These are phyloP conservation scores for Hyaloscypha variabilis DNA, from an alignment of 495 filamentous ascomycete genomes.

Conservation along the genomic window DNA sequence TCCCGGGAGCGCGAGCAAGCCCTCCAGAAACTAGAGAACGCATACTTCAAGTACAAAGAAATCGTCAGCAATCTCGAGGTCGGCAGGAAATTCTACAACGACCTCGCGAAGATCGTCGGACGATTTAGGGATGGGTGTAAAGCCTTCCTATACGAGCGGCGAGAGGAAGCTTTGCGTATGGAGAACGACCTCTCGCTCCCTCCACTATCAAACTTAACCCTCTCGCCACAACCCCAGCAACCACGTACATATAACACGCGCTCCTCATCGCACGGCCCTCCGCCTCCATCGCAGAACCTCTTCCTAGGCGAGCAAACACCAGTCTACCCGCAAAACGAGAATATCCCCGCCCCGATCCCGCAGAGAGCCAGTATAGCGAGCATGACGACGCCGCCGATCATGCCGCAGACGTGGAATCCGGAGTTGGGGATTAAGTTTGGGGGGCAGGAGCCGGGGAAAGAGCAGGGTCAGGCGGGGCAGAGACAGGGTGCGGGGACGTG, in stretches of 20 bases:
- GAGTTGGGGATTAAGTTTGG: conserved; percentile 80
- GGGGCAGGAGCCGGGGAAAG: conserved; percentile 4
- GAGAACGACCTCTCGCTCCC: conserved; percentile 64
- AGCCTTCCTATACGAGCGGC: conserved; percentile 76
- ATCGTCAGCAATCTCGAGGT: conserved; percentile 86
- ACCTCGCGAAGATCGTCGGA: conserved; percentile 81
- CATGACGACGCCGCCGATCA: conserved; percentile 42
- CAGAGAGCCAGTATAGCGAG: conserved; percentile 45
- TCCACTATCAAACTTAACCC: conserved; percentile 45
- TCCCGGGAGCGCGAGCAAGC: conserved; percentile 77
- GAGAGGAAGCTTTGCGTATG: conserved; percentile 76
- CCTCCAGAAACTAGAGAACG: conserved; percentile 87
- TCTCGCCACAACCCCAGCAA: conserved; percentile 30
- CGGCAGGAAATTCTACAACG: conserved; percentile 95
- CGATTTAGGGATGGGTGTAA: conserved; percentile 78
- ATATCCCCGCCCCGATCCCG: conserved; percentile 59
- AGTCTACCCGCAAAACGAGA: conserved; percentile 14
- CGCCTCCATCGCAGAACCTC: conserved; percentile 2
- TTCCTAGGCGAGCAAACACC: conserved; percentile 1
- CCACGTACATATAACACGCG: conserved; percentile 7
- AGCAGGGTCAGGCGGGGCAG: conserved; percentile 1
- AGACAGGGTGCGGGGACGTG: conserved; percentile 38
- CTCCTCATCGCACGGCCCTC: not conserved
- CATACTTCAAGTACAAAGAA: conserved; percentile 93
- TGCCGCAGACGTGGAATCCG: conserved; percentile 70